Evolutionary conservation across 768 basidiomycete genomes (phyloP), one percentile per base, ranked within the genome.

Genomic region (Podaxis sp.): DNA sequence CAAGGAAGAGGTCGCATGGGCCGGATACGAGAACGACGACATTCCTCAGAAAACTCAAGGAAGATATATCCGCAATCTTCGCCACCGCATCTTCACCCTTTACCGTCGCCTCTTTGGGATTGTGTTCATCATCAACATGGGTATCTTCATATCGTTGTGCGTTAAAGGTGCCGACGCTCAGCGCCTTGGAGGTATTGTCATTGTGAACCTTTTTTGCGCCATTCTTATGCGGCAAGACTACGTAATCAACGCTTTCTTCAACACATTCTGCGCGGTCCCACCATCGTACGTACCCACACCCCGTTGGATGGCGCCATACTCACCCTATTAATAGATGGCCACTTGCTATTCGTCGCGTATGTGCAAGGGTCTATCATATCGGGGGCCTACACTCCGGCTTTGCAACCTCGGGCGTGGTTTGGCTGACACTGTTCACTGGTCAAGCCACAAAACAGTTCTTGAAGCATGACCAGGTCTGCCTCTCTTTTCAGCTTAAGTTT

Each of bases 361-460:
- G 78, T 65, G 85, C 83, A 24, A 75, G 84, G 43, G 84, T 86
- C 0, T 86, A 85, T 63, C 82, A 84, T 57, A 84, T 85, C 43
- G 85, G 85, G 19, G 85, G 85, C 66, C 72, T 86, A 27, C 85
- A 87, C 67, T 85, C 82, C 12, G 85, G 85, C n/a, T 81, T 79
- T 67, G 85, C 80, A 8, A 76, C 81, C 17, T 84, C 83, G 19
- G 83, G 82, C 2, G 69, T 81, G 0, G 72, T 85, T 0, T 87
- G 85, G 85, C 69, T 85, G 25, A 73, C 78, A 38, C 70, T 81
- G 2, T 82, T 83, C 66, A 77, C 81, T 33, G 80, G 70, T 15
- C 79, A 82, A 65, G 83, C 82, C 0, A 85, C 85, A 0, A 79
- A 75, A 63, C 83, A 85, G 65, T 65, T 80, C 46, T 66, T 79